These are phyloP conservation scores for Pseudevernia furfuracea DNA, from an alignment of 495 filamentous ascomycete genomes.

Conservation along the genomic window DNA sequence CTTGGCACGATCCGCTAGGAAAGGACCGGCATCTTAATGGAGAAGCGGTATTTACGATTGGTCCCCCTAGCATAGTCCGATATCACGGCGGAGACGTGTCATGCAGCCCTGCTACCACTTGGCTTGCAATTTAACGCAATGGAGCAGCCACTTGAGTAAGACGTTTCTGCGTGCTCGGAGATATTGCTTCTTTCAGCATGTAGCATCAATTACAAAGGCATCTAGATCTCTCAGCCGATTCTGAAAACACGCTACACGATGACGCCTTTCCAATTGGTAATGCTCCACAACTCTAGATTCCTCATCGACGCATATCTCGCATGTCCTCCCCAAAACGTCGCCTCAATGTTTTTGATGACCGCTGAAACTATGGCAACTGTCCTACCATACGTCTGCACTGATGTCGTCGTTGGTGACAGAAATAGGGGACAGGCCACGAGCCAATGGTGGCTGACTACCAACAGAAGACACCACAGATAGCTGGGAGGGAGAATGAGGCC, in stretches of 20 bases:
- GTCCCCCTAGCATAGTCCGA: too few species aligned
- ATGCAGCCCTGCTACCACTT: background rate
- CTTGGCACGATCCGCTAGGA: too few species aligned
- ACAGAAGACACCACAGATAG: background rate
- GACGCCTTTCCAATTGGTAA: background rate
- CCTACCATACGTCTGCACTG: background rate
- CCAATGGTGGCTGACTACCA: background rate
- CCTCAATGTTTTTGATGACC: background rate
- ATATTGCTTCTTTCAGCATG: background rate
- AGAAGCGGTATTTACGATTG: too few species aligned
- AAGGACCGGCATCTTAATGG: too few species aligned
- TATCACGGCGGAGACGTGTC: too few species aligned
- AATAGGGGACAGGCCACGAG: background rate
- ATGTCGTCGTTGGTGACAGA: background rate
- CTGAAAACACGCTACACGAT: background rate
- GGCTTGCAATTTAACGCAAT: background rate
- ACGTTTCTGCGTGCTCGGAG: background rate
- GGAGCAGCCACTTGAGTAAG: background rate
- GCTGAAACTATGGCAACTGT: background rate
- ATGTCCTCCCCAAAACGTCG: background rate
- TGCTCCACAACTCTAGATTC: background rate
- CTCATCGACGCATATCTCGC: background rate
- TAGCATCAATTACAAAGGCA: background rate
- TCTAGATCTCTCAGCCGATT: background rate
- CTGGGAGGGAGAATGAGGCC: background rate